phyloP scores from a whole-genome alignment of 805 yeast species.

The Kuraishia ogatae region DNA sequence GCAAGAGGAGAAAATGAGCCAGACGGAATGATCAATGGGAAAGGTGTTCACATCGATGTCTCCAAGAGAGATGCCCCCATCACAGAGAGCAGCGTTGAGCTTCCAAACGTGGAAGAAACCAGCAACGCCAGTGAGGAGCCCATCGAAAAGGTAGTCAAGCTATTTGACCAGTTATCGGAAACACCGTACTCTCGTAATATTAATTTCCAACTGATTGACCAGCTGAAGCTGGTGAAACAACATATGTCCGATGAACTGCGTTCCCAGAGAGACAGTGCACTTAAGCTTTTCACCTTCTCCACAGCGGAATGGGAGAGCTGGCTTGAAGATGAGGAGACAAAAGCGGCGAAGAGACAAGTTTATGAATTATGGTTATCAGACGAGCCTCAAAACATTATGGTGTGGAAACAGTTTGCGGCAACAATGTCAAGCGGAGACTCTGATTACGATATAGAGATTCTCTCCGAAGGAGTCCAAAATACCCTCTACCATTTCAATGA shows the following conservation, averaged over 20 bases:
- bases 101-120: no score
- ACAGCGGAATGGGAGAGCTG: background rate
- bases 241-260: background rate
- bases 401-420: background rate
- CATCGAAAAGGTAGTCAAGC: background rate
- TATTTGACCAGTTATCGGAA: background rate
- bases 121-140: background rate
- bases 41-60: no score
- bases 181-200: background rate
- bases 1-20: no score
- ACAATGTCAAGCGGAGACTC: background rate
- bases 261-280: background rate
- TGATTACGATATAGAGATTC: background rate
- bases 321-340: background rate
- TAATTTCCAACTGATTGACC: background rate
- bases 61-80: no score
- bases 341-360: background rate
- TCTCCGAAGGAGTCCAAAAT: background rate
- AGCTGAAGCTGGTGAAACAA: conserved; percentile 5
- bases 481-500: background rate
- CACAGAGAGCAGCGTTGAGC: no score
- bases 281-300: background rate
- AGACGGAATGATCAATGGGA: no score
- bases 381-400: background rate
- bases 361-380: background rate